These are phyloP conservation scores for Lecanoromycetidae sp. DNA, from an alignment of 2,329 filamentous ascomycete species.

Conservation along the genomic window DNA sequence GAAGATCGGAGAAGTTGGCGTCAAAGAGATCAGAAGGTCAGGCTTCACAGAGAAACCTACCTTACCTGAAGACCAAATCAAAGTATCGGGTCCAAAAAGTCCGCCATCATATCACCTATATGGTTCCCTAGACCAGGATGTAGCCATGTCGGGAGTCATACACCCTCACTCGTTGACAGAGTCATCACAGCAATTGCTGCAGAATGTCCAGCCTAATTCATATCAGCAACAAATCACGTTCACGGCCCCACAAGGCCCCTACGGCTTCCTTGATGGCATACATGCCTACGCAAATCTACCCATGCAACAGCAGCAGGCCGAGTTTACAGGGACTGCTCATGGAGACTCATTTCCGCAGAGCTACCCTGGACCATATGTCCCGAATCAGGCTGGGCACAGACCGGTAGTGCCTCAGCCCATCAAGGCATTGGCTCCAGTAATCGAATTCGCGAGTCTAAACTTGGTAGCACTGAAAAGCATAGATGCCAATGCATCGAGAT, in stretches of 20 bases:
- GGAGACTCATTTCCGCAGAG: slow-evolving; percentile 1
- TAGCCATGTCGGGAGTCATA: not conserved
- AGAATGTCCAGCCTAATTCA: not conserved
- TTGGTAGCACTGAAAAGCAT: slow-evolving; percentile 49
- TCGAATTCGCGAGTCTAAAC: slow-evolving; percentile 43
- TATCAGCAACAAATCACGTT: slow-evolving; percentile 5
- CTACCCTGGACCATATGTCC: not conserved
- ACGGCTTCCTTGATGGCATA: slow-evolving; percentile 33
- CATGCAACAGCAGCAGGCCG: slow-evolving; percentile 14
- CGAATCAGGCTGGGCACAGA: not conserved
- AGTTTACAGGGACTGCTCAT: slow-evolving; percentile 7
- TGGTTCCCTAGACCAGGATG: not conserved
- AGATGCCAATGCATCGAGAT: slow-evolving; percentile 35
- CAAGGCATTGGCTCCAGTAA: slow-evolving; percentile 25
- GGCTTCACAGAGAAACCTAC: slow-evolving; percentile 35
- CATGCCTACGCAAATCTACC: slow-evolving; percentile 30
- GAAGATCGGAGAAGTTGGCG: slow-evolving; percentile 59
- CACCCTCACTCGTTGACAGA: not conserved
- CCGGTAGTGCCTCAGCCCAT: slow-evolving; percentile 21
- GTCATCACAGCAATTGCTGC: not conserved
- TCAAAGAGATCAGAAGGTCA: slow-evolving; percentile 49
- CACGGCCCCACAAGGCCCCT: slow-evolving; percentile 18
- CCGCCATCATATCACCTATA: not conserved
- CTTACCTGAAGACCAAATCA: not conserved
- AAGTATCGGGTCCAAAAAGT: not conserved